phyloP scores from a whole-genome alignment of 306 rosid genomes.

The Dryas drummondii region DNA sequence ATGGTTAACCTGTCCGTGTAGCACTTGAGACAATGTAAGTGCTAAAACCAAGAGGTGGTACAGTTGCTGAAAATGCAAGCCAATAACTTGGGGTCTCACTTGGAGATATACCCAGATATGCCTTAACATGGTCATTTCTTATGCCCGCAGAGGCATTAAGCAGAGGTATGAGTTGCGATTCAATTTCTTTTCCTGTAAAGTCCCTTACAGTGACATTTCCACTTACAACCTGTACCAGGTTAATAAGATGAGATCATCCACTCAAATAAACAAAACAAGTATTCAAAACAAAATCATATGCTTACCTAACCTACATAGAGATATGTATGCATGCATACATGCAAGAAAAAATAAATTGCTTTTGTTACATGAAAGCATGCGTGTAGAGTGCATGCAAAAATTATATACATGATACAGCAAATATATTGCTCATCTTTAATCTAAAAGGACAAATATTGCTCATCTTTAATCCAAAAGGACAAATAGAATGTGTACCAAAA shows the following conservation, averaged over 20 bases:
- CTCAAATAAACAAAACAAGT: not conserved
- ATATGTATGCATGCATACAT: not conserved
- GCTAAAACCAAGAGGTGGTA: slow-evolving; percentile 88
- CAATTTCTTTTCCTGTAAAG: slow-evolving; percentile 58
- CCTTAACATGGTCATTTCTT: slow-evolving; percentile 50
- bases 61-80: slow-evolving; percentile 76
- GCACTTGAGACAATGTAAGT: slow-evolving; percentile 62
- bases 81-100: slow-evolving; percentile 55
- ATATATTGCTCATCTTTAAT: not conserved
- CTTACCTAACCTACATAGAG: not conserved
- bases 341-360: too few relatives aligned
- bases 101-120: slow-evolving; percentile 64
- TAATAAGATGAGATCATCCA: not conserved
- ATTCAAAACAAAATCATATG: not conserved
- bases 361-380: too few relatives aligned
- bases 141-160: slow-evolving; percentile 38
- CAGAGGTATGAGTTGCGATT: slow-evolving; percentile 77
- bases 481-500: not conserved
- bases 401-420: not conserved
- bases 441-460: not conserved
- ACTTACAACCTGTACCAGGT: slow-evolving; percentile 47
- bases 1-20: slow-evolving; percentile 26
- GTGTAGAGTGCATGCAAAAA: too few relatives aligned
- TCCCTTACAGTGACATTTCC: slow-evolving; percentile 63
- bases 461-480: not conserved